Conservation (phyloP, 2,329 filamentous ascomycete genomes). For the Epichloe amarillans region DNA sequence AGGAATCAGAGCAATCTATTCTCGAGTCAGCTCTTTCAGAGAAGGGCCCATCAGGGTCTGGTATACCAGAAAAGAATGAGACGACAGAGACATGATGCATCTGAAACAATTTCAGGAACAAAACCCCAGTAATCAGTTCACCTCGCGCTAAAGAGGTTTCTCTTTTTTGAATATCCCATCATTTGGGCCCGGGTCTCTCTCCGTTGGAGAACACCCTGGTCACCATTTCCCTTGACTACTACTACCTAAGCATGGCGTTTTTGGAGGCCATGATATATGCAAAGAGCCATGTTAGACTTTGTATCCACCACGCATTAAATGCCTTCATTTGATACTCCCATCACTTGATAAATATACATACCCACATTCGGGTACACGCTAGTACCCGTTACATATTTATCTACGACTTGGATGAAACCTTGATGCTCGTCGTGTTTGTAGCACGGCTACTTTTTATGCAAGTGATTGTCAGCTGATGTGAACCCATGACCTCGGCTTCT, state of each 20-base stretch:
- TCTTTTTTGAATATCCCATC: not conserved
- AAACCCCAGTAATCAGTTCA: not conserved
- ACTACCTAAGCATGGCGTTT: constrained; percentile 1
- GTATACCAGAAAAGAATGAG: not conserved
- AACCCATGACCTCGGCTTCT: not conserved
- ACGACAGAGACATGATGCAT: not conserved
- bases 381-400: no score
- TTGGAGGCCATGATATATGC: not conserved
- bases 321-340: not conserved
- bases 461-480: not conserved
- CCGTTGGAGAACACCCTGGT: not conserved
- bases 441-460: no score
- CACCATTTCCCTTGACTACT: not conserved
- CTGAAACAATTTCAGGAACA: not conserved
- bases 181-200: no score
- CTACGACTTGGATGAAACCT: no score
- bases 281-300: not conserved
- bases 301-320: not conserved
- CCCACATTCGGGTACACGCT: no score
- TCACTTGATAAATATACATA: not conserved
- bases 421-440: no score
- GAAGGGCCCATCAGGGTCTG: not conserved
- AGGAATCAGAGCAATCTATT: not conserved
- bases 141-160: not conserved
- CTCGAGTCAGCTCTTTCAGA: not conserved